These are phyloP conservation scores for Yamadazyma mexicana DNA, from an alignment of 1,139 yeast genomes.

Conservation along the genomic window DNA sequence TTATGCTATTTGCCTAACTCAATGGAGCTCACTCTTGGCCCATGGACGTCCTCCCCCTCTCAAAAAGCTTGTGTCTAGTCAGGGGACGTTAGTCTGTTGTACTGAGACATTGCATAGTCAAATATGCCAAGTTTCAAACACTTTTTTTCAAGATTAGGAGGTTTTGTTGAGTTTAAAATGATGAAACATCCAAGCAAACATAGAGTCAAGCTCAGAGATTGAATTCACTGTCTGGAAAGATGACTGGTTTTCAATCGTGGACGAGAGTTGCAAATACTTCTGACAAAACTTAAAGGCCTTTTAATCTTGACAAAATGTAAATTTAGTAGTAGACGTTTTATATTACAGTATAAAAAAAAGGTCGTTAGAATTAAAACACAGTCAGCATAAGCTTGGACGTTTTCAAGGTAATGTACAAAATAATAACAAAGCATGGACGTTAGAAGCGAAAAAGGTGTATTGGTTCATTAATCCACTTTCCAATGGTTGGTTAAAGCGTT, in stretches of 20 bases:
- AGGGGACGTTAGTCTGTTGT: no score
- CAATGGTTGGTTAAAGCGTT: constrained; percentile 42
- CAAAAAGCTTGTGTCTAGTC: constrained; percentile 25
- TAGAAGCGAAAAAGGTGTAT: no score
- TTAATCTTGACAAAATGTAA: constrained; percentile 9
- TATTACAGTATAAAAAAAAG: neutral
- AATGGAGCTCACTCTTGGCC: constrained; percentile 89
- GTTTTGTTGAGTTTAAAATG: constrained; percentile 39
- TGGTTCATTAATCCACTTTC: constrained; percentile 45
- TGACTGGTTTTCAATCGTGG: constrained; percentile 41
- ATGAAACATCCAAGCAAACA: constrained; percentile 79
- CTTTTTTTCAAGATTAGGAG: constrained; percentile 15
- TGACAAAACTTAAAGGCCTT: constrained; percentile 22
- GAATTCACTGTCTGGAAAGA: constrained; percentile 48
- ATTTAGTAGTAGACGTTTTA: neutral
- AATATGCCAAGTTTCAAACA: constrained; percentile 60
- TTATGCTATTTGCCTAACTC: constrained; percentile 53
- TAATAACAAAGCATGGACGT: neutral
- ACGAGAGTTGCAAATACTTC: constrained; percentile 46
- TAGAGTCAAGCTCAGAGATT: constrained; percentile 93
- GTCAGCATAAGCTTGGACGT: neutral
- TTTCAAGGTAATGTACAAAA: neutral
- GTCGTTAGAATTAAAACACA: neutral
- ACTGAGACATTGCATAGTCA: constrained; percentile 58
- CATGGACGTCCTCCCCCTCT: constrained; percentile 54